Conservation (phyloP, 2,329 filamentous ascomycete species). For the Trichoderma hamatum region DNA sequence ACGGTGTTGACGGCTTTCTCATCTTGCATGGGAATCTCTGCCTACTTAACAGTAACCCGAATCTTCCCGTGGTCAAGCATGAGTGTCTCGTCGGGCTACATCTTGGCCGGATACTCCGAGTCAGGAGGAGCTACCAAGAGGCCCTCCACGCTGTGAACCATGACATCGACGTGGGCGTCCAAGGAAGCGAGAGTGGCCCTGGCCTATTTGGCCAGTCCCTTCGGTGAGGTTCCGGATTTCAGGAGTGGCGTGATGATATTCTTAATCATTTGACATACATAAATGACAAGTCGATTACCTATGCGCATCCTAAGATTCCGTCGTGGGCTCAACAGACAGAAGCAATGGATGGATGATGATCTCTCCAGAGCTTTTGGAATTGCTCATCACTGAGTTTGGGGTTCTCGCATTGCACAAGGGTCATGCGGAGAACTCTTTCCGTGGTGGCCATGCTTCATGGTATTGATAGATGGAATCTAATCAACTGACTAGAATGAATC, state of each 20-base stretch:
- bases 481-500: background rate
- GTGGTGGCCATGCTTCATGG: background rate
- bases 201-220: background rate
- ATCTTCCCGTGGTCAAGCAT: background rate
- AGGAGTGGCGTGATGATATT: background rate
- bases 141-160: background rate
- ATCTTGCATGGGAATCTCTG: background rate
- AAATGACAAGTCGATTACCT: background rate
- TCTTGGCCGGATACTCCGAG: background rate
- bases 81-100: slow-evolving; percentile 1
- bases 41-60: no score
- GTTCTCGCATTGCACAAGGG: background rate
- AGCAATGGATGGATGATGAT: slow-evolving; percentile 2
- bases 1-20: background rate
- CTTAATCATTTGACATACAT: background rate
- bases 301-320: background rate
- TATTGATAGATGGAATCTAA: background rate
- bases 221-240: no score
- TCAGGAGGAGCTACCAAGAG: background rate
- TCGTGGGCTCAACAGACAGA: background rate
- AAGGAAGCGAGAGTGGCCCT: background rate
- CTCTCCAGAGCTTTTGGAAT: slow-evolving; percentile 7
- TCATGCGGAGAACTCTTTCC: background rate
- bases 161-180: slow-evolving; percentile 1
- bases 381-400: background rate